Base-by-base conservation (phyloP, 345 rosid genomes). In the Eucalyptus rudis region DNA sequence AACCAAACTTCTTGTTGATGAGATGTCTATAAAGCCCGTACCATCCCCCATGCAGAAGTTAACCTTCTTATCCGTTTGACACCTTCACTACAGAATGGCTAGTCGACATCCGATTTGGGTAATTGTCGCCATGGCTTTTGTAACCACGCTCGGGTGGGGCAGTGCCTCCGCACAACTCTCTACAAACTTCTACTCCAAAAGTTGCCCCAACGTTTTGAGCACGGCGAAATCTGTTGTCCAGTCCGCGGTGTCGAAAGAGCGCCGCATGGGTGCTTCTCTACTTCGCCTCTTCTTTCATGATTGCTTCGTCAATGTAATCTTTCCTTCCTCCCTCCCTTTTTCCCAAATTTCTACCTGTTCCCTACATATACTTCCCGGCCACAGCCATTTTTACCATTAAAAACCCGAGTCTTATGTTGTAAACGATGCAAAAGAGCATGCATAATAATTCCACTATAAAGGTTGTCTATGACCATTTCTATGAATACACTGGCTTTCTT, bases 221-320 rank as follows among this genome's bases (percentile, higher is more conserved):
- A 88, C 96, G 8, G 95, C 96, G 44, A 90, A 87, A 88, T 90
- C 98, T 3, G 87, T 89, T 17, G 92, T 96, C 51, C 90, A 79
- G 15, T 92, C 96, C 10, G 98, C 99, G 44, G 90, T 97, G n/a
- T 81, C 29, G 11, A 93, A 89, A 13, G 94, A 96, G 92, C 80
- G 94, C 56, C 90, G 97, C 14, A 93, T 94, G 91, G 98, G 98
- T 24, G 99, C 98, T 36, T 96, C 98, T 33, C 89, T 97, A 50
- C 94, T 97, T 88, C 98, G 99, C 86, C 91, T 97, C 88, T 93
- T 93, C 94, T 97, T 96, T 94, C 99, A 96, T 20, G 99, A 97
- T 76, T 97, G 99, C 88, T 97, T 97, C 85, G 99, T 96, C 89
- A 97, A 96, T 76, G 99, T 97, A 95, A 91, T 52, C 86, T 6